These are phyloP conservation scores for Petrea volubilis DNA, from an alignment of 257 asterid species.

Conservation along the genomic window DNA sequence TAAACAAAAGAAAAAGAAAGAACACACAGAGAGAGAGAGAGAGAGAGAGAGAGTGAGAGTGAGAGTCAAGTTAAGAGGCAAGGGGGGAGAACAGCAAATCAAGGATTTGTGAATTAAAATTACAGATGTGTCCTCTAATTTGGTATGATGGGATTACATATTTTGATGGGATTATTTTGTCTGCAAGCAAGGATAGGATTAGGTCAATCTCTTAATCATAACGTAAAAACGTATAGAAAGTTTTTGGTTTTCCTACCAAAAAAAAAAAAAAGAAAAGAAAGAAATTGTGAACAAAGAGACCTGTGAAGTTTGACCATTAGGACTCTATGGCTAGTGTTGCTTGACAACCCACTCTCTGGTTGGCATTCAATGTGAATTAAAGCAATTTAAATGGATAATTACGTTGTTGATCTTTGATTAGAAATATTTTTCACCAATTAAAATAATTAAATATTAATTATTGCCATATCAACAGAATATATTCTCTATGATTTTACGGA, in stretches of 20 bases:
- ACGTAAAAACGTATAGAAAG: no score
- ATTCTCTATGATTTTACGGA: neutral
- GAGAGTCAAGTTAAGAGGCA: slow-evolving; percentile 8
- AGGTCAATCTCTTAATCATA: no score
- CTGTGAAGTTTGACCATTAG: slow-evolving; percentile 32
- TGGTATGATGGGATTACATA: neutral
- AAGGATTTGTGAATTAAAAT: slow-evolving; percentile 9
- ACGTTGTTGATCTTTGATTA: slow-evolving; percentile 4
- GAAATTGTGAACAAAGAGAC: slow-evolving; percentile 1
- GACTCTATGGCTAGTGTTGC: neutral
- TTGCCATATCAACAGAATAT: neutral
- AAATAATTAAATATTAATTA: neutral
- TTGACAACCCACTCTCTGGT: slow-evolving; percentile 17
- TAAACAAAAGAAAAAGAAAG: neutral
- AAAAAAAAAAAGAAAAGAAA: neutral
- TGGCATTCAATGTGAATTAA: slow-evolving; percentile 33
- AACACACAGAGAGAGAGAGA: slow-evolving; percentile 13
- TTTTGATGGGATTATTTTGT: neutral
- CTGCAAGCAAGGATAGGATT: no score
- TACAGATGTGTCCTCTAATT: slow-evolving; percentile 13
- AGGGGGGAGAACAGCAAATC: slow-evolving; percentile 36
- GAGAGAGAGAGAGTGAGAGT: slow-evolving; percentile 10
- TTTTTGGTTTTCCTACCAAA: neutral
- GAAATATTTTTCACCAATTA: neutral
- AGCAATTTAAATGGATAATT: neutral